phyloP scores from a whole-genome alignment of 495 filamentous ascomycete genomes.

The Podospora didyma region DNA sequence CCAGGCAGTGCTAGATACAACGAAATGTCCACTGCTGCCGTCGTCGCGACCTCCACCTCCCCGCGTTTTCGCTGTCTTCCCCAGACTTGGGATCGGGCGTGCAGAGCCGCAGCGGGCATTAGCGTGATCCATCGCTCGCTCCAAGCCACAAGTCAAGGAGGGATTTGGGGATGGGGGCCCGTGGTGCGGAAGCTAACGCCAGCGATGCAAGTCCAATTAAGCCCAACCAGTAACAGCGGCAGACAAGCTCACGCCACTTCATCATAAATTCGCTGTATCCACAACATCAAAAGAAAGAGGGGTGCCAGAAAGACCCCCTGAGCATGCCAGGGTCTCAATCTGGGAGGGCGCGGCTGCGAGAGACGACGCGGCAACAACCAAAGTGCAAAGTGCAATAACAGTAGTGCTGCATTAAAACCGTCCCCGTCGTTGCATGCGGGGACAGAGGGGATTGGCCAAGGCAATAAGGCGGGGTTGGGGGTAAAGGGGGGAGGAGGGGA shows the following conservation, averaged over 20 bases:
- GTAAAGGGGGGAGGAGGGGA: neutral
- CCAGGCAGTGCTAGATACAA: neutral
- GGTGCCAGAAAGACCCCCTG: too few relatives aligned
- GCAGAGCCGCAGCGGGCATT: neutral
- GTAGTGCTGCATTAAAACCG: neutral
- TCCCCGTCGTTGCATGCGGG: neutral
- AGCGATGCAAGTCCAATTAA: too few relatives aligned
- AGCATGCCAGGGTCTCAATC: neutral
- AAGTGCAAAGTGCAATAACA: neutral
- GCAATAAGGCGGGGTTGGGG: neutral
- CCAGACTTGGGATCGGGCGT: neutral
- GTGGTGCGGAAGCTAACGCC: neutral
- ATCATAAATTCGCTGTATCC: too few relatives aligned
- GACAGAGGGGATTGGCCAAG: neutral
- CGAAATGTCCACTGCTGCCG: neutral
- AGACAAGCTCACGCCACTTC: too few relatives aligned
- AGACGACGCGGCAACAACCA: neutral
- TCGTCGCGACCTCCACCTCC: neutral
- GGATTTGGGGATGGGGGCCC: neutral
- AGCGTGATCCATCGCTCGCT: neutral
- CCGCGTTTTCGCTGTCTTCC: neutral
- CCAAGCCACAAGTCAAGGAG: neutral
- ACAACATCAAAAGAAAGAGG: too few relatives aligned
- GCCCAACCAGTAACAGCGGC: too few relatives aligned
- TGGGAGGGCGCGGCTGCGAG: neutral